These are phyloP conservation scores for Thielaviopsis ethacetica DNA, from an alignment of 2,329 filamentous ascomycete genomes.

Conservation along the genomic window DNA sequence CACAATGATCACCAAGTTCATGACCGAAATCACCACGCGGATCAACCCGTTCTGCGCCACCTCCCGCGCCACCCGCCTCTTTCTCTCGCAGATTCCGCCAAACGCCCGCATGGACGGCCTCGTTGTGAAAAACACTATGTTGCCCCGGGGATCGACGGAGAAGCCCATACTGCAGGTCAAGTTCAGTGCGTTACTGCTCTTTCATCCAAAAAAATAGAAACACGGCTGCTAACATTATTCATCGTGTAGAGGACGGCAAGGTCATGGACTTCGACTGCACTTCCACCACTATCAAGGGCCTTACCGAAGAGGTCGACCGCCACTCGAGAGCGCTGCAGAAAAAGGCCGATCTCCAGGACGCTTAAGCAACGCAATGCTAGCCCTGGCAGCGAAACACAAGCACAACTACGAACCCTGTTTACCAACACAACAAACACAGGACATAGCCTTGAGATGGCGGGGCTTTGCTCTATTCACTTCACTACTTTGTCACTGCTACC, in stretches of 20 bases:
- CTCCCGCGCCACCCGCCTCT: conserved; percentile 70
- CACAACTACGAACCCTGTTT: neutral
- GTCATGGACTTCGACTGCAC: conserved; percentile 70
- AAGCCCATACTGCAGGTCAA: conserved; percentile 58
- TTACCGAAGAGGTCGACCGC: conserved; percentile 77
- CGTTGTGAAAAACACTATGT: conserved; percentile 59
- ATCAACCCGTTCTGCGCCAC: conserved; percentile 83
- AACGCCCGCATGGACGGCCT: conserved; percentile 58
- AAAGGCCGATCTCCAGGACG: conserved; percentile 56
- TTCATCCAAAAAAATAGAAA: neutral
- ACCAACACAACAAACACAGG: neutral
- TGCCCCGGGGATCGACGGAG: conserved; percentile 54
- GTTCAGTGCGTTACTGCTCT: conserved; percentile 79
- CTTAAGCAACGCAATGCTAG: conserved; percentile 10
- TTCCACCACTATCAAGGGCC: conserved; percentile 67
- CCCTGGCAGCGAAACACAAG: neutral
- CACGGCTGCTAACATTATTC: conserved; percentile 13
- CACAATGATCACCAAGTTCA: conserved; percentile 70
- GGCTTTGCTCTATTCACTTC: neutral
- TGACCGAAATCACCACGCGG: conserved; percentile 67
- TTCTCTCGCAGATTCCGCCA: conserved; percentile 71
- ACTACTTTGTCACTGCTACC: neutral
- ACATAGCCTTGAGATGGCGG: neutral
- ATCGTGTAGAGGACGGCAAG: conserved; percentile 66
- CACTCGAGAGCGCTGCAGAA: conserved; percentile 73